Evolutionary conservation across 495 filamentous ascomycete genomes (phyloP).

Genomic region (Penicillium dipodomyicola): DNA sequence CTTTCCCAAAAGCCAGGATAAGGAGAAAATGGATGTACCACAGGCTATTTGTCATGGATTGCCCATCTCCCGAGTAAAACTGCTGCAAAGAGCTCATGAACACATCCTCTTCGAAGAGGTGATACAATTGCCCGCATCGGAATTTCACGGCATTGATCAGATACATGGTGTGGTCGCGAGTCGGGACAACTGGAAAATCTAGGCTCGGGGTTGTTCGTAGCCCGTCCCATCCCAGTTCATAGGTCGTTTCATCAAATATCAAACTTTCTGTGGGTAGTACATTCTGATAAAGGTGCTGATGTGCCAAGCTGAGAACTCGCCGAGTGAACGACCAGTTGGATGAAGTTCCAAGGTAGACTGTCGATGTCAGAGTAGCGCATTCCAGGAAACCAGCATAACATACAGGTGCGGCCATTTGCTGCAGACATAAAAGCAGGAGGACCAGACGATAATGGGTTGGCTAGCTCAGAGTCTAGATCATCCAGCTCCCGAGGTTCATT

Average conservation of each 20-base stretch:
- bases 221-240: constrained; percentile 45
- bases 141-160: constrained; percentile 47
- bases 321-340: constrained; percentile 50
- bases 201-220: constrained; percentile 21
- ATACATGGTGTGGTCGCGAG: constrained; percentile 41
- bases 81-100: constrained; percentile 40
- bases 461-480: constrained; percentile 28
- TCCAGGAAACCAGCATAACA: not conserved
- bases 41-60: constrained; percentile 23
- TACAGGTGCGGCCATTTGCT: constrained; percentile 34
- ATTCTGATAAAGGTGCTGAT: constrained; percentile 36
- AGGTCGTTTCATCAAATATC: constrained; percentile 39
- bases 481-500: constrained; percentile 21
- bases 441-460: constrained; percentile 39
- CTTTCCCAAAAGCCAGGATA: constrained; percentile 46
- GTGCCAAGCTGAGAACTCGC: constrained; percentile 38
- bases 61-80: constrained; percentile 34
- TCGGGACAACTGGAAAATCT: constrained; percentile 34
- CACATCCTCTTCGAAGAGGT: constrained; percentile 43
- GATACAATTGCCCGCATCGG: constrained; percentile 43
- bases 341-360: constrained; percentile 46
- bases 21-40: constrained; percentile 49
- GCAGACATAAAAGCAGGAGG: constrained; percentile 38
- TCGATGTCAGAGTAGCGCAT: constrained; percentile 3
- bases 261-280: constrained; percentile 35